These are phyloP conservation scores for Chalciporus pseudorubinellus DNA, from an alignment of 768 basidiomycete genomes.

Conservation along the genomic window DNA sequence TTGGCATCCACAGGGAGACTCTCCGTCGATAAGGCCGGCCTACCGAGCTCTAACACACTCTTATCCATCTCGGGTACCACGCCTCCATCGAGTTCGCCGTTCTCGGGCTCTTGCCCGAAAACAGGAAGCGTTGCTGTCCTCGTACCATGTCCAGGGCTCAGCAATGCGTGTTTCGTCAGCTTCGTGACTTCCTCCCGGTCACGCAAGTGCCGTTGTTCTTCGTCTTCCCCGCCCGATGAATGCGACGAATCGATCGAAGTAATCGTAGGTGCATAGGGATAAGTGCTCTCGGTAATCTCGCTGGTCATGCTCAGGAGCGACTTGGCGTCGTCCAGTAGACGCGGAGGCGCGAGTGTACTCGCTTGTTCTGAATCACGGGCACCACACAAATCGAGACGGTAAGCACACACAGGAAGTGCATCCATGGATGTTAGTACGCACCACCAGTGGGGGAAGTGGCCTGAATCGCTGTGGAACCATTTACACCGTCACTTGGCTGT, in stretches of 20 bases:
- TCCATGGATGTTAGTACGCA: conserved; percentile 15
- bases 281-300: conserved; percentile 27
- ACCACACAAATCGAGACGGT: background rate
- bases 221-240: conserved; percentile 23
- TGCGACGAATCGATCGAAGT: conserved; percentile 15
- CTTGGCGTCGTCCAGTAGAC: conserved; percentile 24
- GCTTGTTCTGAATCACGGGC: conserved; percentile 14
- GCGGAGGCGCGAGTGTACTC: conserved; percentile 14
- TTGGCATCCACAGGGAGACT: conserved; percentile 41
- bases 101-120: conserved; percentile 1
- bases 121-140: conserved; percentile 36
- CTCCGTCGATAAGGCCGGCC: conserved; percentile 77
- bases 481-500: conserved; percentile 2
- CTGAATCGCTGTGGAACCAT: conserved; percentile 3
- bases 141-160: conserved; percentile 23
- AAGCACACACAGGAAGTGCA: conserved; percentile 6
- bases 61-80: conserved; percentile 54
- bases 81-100: conserved; percentile 1
- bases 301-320: conserved; percentile 30
- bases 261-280: conserved; percentile 23
- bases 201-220: conserved; percentile 14
- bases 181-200: conserved; percentile 19
- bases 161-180: conserved; percentile 17
- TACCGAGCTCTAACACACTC: conserved; percentile 71
- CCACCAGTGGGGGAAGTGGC: conserved; percentile 16